Percentiles rank a stretch among this genome's conserved stretches.
phyloP scores from a whole-genome alignment of 2,329 filamentous ascomycete species.

The Neonectria punicea region DNA sequence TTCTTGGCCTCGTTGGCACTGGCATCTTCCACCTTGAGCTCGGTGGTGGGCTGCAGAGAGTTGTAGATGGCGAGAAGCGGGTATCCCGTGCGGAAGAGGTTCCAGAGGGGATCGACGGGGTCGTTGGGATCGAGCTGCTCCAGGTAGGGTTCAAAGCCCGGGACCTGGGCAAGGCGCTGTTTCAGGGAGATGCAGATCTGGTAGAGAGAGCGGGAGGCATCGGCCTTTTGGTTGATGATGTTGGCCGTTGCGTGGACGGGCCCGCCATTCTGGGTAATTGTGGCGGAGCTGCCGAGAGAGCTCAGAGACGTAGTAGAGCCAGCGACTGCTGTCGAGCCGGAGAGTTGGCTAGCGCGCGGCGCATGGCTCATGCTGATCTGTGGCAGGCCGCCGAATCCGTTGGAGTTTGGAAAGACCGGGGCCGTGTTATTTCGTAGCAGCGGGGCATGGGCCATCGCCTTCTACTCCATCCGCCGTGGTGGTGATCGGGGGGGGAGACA shows the following conservation, averaged over 20 bases:
- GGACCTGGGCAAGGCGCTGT: constrained; percentile 83
- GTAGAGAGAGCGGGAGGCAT: constrained; percentile 90
- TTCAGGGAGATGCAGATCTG: constrained; percentile 92
- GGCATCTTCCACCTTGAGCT: constrained; percentile 73
- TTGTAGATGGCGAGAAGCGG: constrained; percentile 93
- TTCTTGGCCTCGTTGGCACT: constrained; percentile 75
- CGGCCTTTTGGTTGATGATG: constrained; percentile 97
- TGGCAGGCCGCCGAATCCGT: constrained; percentile 57
- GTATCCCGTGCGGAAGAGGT: constrained; percentile 82
- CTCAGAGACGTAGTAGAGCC: constrained; percentile 64
- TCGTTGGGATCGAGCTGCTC: constrained; percentile 75
- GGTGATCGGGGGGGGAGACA: constrained; percentile 9
- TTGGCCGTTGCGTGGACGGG: constrained; percentile 84
- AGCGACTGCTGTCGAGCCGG: constrained; percentile 67
- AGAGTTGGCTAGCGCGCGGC: constrained; percentile 70
- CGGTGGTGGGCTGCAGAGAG: constrained; percentile 75
- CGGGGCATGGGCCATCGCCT: constrained; percentile 69
- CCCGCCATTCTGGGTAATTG: constrained; percentile 61
- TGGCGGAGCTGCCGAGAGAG: constrained; percentile 58
- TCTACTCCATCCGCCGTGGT: constrained; percentile 54
- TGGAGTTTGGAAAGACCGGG: constrained; percentile 63
- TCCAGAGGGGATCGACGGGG: constrained; percentile 92
- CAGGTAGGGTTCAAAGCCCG: constrained; percentile 81
- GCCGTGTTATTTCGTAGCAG: constrained; percentile 68
- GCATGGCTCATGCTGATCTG: constrained; percentile 62